Evolutionary conservation across 164 flowering plant species (phyloP), one percentile per base, ranked within the genome.

Genomic region (Nymphaea thermarum): DNA sequence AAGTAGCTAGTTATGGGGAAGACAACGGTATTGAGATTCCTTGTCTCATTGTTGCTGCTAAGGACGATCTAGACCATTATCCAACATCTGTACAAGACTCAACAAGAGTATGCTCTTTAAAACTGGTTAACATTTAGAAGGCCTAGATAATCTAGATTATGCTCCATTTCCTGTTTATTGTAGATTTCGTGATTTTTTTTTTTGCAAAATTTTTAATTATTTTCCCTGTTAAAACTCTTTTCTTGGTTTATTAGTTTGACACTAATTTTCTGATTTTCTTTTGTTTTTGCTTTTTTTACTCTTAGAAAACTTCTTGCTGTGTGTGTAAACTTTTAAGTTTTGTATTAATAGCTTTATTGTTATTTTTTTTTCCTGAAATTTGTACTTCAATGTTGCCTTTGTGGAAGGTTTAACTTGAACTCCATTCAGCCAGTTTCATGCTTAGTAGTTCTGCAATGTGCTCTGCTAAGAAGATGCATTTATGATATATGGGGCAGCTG

Each of bases 1-100:
- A 86, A 71, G 97, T 92, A 79, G 97, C 97, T 25, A 78, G 83
- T 72, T 96, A 85, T 71, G 93, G 91, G 41, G 99, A 95, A 74
- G 79, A 80, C 68, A 90, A 82, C 68, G 94, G 97, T 44, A 87
- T 61, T 76, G 91, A 82, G 81, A 86, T 90, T 63, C 99, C 99
- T 77, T 92, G 93, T 80, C 91, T 95, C 65, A 82, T 92, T 67
- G 87, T 92, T 71, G 86, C 95, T 12, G 89, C 97, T 6, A 95
- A 95, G 76, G 97, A 92, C 74, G 99, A 95, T 75, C 83, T 87
- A 60, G 89, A 86, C 64, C 81, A 92, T 12, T 87, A 82, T 74
- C 82, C 90, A 63, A 71, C 73, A 72, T 87, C 89, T 51, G 76
- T 87, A 71, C 90, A 87, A 60, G 83, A 88, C 77, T 87, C 93